phyloP scores from a whole-genome alignment of 2,329 filamentous ascomycete species.

The Mollisia scopiformis region DNA sequence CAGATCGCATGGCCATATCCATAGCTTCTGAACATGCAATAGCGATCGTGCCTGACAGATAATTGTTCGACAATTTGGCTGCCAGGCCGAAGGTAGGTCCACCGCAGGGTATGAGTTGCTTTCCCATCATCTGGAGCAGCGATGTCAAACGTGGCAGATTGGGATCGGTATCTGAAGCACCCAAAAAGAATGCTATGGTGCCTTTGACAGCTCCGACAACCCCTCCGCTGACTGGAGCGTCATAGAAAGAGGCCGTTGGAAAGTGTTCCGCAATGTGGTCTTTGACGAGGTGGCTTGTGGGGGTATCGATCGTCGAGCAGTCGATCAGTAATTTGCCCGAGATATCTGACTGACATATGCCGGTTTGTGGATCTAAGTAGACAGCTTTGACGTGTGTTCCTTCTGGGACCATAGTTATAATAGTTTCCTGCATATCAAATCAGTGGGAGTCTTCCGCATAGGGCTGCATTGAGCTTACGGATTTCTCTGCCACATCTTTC shows the following conservation, averaged over 20 bases:
- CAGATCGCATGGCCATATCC: slow-evolving; percentile 61
- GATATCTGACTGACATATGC: slow-evolving; percentile 51
- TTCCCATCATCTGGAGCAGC: slow-evolving; percentile 55
- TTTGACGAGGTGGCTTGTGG: slow-evolving; percentile 47
- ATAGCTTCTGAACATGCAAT: slow-evolving; percentile 61
- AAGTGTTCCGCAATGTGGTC: slow-evolving; percentile 9
- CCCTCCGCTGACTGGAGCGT: slow-evolving; percentile 42
- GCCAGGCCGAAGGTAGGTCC: slow-evolving; percentile 57
- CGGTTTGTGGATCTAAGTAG: slow-evolving; percentile 48
- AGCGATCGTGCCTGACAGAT: slow-evolving; percentile 59
- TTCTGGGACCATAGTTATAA: slow-evolving; percentile 72
- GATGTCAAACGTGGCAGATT: slow-evolving; percentile 46
- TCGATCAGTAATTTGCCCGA: slow-evolving; percentile 64
- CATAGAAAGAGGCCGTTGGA: slow-evolving; percentile 35
- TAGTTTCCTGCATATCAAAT: slow-evolving; percentile 53
- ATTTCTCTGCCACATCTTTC: slow-evolving; percentile 63
- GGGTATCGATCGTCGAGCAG: slow-evolving; percentile 73
- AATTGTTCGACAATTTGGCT: slow-evolving; percentile 65
- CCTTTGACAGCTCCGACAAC: slow-evolving; percentile 38
- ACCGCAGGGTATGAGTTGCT: slow-evolving; percentile 57
- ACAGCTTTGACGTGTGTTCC: slow-evolving; percentile 70
- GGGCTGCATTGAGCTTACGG: slow-evolving; percentile 48
- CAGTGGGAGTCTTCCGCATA: neutral
- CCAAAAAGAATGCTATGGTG: slow-evolving; percentile 43
- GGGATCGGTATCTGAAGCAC: slow-evolving; percentile 34